A percentile compares a stretch with the other conserved stretches of the same genome.
phyloP scores from a whole-genome alignment of 2,329 filamentous ascomycete species.

The Chlorencoelia australis region DNA sequence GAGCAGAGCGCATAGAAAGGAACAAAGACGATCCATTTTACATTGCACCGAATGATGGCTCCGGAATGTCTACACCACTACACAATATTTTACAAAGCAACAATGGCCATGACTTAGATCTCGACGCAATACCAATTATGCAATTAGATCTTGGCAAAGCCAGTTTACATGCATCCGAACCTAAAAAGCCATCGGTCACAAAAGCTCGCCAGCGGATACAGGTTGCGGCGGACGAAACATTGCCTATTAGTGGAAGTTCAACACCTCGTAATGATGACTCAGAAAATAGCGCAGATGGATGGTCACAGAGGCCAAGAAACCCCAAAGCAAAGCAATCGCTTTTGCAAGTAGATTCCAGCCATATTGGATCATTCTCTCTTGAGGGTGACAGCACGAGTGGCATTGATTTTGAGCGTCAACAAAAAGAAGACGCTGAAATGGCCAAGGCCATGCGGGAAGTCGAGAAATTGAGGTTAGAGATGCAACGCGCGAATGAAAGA shows the following conservation, averaged over 20 bases:
- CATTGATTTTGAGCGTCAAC: conserved; percentile 54
- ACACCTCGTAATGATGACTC: conserved; percentile 43
- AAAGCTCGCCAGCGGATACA: conserved; percentile 51
- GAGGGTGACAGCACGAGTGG: conserved; percentile 37
- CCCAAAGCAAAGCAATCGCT: conserved; percentile 49
- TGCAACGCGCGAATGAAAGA: conserved; percentile 72
- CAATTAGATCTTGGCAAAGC: conserved; percentile 65
- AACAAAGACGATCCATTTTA: conserved; percentile 96
- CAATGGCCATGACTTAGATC: conserved; percentile 72
- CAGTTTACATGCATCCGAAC: conserved; percentile 19
- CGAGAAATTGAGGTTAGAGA: conserved; percentile 74
- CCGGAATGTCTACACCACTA: conserved; percentile 63
- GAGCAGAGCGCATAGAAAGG: conserved; percentile 67
- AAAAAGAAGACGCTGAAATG: conserved; percentile 82
- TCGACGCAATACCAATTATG: conserved; percentile 95
- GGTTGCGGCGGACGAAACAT: conserved; percentile 64
- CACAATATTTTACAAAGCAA: conserved; percentile 64
- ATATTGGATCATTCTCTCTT: conserved; percentile 63
- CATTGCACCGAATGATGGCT: conserved; percentile 50
- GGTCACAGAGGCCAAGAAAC: conserved; percentile 37
- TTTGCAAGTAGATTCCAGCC: conserved; percentile 79
- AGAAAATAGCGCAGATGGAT: conserved; percentile 39
- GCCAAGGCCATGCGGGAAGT: conserved; percentile 79
- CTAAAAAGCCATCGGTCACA: conserved; percentile 27
- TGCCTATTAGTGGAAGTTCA: conserved; percentile 42